Evolutionary conservation across 208 protist genomes (phyloP).

Genomic region (Lotmaria passim): DNA sequence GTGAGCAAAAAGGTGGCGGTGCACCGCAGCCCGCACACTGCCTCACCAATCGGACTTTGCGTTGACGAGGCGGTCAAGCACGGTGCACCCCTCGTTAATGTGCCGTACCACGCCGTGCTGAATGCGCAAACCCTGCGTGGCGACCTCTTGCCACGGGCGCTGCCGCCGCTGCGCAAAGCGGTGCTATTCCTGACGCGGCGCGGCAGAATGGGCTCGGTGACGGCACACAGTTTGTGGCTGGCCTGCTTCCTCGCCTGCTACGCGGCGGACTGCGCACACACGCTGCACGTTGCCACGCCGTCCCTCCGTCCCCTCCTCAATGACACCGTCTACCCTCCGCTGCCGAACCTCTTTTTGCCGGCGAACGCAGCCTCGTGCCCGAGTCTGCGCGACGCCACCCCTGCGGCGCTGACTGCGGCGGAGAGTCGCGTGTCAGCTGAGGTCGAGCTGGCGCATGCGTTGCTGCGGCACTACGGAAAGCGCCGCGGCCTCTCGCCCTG

Average conservation of each 20-base stretch:
- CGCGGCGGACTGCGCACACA: slow-evolving; percentile 4
- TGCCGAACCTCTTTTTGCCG: slow-evolving; percentile 23
- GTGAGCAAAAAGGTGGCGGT: slow-evolving; percentile 65
- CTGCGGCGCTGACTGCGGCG: slow-evolving; percentile 20
- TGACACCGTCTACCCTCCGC: slow-evolving; percentile 22
- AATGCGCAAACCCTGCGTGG: slow-evolving; percentile 78
- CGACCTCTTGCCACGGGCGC: slow-evolving; percentile 38
- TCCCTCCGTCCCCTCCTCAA: slow-evolving; percentile 18
- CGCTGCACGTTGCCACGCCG: background rate
- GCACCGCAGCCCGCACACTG: slow-evolving; percentile 7
- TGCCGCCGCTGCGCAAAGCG: slow-evolving; percentile 57
- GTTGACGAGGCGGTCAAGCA: slow-evolving; percentile 45
- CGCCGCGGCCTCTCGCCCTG: slow-evolving; percentile 19
- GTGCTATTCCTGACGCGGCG: slow-evolving; percentile 57
- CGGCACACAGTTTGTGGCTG: slow-evolving; percentile 53
- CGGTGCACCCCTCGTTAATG: slow-evolving; percentile 61
- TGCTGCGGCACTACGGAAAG: slow-evolving; percentile 50
- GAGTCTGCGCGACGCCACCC: slow-evolving; percentile 12
- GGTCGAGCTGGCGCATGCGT: slow-evolving; percentile 37
- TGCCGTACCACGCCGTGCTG: slow-evolving; percentile 72
- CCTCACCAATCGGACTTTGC: slow-evolving; percentile 44
- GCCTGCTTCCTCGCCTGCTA: slow-evolving; percentile 48
- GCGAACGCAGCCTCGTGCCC: slow-evolving; percentile 9
- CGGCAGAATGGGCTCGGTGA: slow-evolving; percentile 48
- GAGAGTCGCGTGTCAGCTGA: slow-evolving; percentile 25